Evolutionary conservation across 495 filamentous ascomycete genomes (phyloP), one percentile per base, ranked within the genome.

Genomic region (Trypethelium eluteriae): DNA sequence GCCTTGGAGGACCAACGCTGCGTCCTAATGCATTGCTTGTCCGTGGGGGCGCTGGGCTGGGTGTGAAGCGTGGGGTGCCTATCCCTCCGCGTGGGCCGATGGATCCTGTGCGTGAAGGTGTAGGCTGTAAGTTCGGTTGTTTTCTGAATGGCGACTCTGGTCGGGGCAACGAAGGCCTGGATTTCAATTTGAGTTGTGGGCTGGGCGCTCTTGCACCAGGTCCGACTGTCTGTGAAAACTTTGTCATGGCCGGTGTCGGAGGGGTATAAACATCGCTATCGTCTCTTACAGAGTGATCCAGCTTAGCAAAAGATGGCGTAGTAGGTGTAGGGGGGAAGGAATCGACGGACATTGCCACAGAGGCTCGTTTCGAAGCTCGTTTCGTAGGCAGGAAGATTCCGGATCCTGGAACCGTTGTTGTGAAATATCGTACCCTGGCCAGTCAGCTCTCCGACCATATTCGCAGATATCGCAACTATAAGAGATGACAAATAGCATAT

Each of bases 331-430:
- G 78, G 14, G 88, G 84, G 71, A 82, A 84, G n/a, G 84, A 82
- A 64, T 79, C 76, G 57, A 78, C 80, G 32, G 84, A 84, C 66
- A 80, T 82, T 64, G 79, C 81, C 53, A 80, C 85, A 69, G 84
- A 88, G 66, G 82, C 78, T 53, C 86, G 85, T 73, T 89, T 93
- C 69, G 84, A 82, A 53, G 88, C 88, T 75, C 93, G 93, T 76
- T 89, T 88, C 64, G 96, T 83, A 11, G 94, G 95, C 4, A 99
- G 84, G 73, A 99, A 99, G 72, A 99, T 98, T 39, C 94, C 94
- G 6, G 93, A 85, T 38, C 90, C 90, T 12, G 88, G 83, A 44
- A 85, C 78, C 2, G 85, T 83, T 7, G 95, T 96, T 3, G 81
- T 82, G 74, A 98, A 98, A 78, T 98, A 98, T 64, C 81, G 85